These are phyloP conservation scores for Cicer pinnatifidum DNA, from an alignment of 306 rosid species.

Conservation along the genomic window DNA sequence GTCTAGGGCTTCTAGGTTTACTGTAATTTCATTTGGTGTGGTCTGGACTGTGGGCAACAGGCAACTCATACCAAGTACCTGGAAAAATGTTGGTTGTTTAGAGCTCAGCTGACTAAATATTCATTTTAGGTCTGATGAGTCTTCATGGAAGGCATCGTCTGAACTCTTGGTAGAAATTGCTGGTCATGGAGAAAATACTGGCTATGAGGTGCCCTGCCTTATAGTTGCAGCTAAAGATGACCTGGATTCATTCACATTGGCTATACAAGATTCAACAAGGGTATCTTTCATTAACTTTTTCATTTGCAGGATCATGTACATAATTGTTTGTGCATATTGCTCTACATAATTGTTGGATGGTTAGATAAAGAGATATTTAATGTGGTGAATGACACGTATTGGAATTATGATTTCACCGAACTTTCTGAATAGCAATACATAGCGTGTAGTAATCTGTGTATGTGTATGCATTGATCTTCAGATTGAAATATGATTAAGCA, in stretches of 20 bases:
- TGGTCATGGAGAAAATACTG: conserved; percentile 94
- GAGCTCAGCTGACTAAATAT: conserved; percentile 38
- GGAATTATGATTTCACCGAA: conserved; percentile 4
- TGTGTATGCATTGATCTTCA: not conserved
- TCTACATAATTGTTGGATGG: conserved; percentile 13
- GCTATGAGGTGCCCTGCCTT: conserved; percentile 97
- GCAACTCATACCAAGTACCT: conserved; percentile 4
- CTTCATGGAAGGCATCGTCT: conserved; percentile 83
- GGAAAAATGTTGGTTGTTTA: conserved; percentile 7
- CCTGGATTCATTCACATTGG: conserved; percentile 82
- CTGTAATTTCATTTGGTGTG: conserved; percentile 21
- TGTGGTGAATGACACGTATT: conserved; percentile 29
- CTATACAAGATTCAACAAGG: conserved; percentile 90
- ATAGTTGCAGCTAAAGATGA: conserved; percentile 98
- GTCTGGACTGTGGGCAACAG: conserved; percentile 8
- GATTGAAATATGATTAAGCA: conserved; percentile 27
- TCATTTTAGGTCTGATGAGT: conserved; percentile 75
- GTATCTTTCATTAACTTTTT: conserved; percentile 51
- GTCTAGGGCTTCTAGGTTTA: not conserved
- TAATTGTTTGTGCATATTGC: conserved; percentile 29
- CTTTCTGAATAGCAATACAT: conserved; percentile 1
- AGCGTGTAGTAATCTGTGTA: not conserved
- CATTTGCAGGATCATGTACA: conserved; percentile 19
- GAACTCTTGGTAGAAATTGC: conserved; percentile 85
- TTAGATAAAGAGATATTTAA: conserved; percentile 28